Evolutionary conservation across 805 yeast genomes (phyloP).

Genomic region (Blastobotrys robertii): DNA sequence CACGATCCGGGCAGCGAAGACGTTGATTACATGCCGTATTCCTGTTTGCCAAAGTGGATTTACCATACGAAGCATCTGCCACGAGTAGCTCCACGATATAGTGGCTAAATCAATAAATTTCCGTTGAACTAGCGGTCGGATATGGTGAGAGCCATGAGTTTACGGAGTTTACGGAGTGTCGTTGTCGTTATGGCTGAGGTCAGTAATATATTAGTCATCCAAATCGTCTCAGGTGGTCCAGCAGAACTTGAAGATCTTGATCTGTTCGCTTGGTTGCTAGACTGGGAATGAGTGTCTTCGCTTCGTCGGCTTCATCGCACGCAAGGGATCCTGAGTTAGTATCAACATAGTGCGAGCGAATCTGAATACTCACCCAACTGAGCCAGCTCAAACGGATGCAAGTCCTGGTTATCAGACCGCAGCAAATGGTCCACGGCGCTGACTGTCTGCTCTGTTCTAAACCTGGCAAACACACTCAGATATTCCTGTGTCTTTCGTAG

Average conservation of each 20-base stretch:
- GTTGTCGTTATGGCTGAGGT: no score
- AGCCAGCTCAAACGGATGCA: conserved; percentile 94
- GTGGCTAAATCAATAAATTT: no score
- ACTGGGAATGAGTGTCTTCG: conserved; percentile 87
- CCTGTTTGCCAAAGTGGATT: conserved; percentile 31
- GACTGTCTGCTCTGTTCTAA: conserved; percentile 85
- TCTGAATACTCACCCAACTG: conserved; percentile 48
- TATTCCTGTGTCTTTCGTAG: conserved; percentile 87
- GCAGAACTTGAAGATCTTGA: conserved; percentile 74
- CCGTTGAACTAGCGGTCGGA: no score
- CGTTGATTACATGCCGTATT: conserved; percentile 25
- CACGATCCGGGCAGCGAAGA: conserved; percentile 24
- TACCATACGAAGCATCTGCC: conserved; percentile 15
- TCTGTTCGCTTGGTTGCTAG: conserved; percentile 71
- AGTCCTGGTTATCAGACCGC: conserved; percentile 57
- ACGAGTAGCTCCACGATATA: no score
- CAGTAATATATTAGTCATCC: conserved; percentile 8
- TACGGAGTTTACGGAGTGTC: no score
- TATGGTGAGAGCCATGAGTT: no score
- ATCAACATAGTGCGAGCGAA: no score
- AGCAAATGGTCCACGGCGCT: conserved; percentile 86
- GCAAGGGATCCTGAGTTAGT: conserved; percentile 50
- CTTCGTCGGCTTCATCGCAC: conserved; percentile 96
- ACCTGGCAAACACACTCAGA: conserved; percentile 75
- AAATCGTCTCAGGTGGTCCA: conserved; percentile 50